These are phyloP conservation scores for Gastrolobium villosum DNA, from an alignment of 306 rosid genomes.

Conservation along the genomic window DNA sequence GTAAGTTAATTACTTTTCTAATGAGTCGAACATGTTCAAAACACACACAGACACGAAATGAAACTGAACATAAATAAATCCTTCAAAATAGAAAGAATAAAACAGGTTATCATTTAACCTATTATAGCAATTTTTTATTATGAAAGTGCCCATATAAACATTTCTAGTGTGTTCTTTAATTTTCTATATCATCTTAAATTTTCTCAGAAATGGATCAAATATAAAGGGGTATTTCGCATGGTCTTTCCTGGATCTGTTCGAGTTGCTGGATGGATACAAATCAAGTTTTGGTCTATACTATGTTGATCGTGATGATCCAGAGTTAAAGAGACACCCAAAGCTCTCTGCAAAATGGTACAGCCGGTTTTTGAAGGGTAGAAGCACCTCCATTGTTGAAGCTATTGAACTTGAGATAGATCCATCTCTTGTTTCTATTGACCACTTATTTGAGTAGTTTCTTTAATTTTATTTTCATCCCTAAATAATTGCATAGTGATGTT, in stretches of 20 bases:
- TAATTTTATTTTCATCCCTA: neutral
- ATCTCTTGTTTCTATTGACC: conserved; percentile 41
- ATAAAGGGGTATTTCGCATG: conserved; percentile 57
- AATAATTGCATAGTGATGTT: neutral
- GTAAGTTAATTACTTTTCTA: neutral
- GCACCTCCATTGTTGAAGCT: conserved; percentile 7
- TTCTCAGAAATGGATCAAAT: conserved; percentile 59
- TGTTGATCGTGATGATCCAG: conserved; percentile 55
- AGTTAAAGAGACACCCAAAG: conserved; percentile 59
- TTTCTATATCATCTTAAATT: neutral
- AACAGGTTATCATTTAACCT: no score
- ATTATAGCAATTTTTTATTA: no score
- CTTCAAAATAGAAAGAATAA: neutral
- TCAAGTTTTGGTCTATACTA: conserved; percentile 54
- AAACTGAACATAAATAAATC: neutral
- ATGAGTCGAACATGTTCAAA: neutral
- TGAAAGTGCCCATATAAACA: neutral
- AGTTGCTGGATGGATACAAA: conserved; percentile 47
- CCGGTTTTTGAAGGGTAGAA: conserved; percentile 42
- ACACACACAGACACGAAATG: no score
- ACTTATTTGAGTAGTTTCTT: conserved; percentile 39
- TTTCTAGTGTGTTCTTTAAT: neutral
- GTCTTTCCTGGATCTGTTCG: conserved; percentile 58
- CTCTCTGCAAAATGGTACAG: conserved; percentile 60
- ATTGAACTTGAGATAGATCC: conserved; percentile 42